These are phyloP conservation scores for Aechmea fasciata DNA, from an alignment of 176 grass and related monocot genomes.

Conservation along the genomic window DNA sequence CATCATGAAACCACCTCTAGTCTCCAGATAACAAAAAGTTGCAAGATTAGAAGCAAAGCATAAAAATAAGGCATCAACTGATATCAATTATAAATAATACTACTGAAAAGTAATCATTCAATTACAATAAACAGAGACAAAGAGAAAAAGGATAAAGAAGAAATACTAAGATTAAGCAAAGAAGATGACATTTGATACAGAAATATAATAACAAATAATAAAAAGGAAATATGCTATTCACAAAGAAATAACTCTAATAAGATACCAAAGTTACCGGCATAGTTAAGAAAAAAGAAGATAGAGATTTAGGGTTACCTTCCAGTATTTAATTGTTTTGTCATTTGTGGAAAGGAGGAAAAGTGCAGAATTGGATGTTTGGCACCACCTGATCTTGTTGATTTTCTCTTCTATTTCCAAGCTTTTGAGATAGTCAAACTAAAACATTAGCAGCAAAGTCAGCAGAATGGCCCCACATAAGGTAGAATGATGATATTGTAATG, in stretches of 20 bases:
- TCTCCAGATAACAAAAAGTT: too few relatives aligned
- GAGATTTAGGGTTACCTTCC: slow-evolving; percentile 55
- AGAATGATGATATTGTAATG: background rate
- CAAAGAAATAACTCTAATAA: background rate
- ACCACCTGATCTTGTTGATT: slow-evolving; percentile 89
- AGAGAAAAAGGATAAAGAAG: too few relatives aligned
- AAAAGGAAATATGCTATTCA: background rate
- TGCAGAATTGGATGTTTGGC: slow-evolving; percentile 52
- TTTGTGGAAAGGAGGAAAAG: slow-evolving; percentile 79
- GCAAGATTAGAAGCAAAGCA: too few relatives aligned
- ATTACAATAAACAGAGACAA: too few relatives aligned
- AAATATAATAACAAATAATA: too few relatives aligned
- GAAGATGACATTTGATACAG: too few relatives aligned
- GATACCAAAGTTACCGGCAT: background rate
- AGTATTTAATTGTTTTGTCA: slow-evolving; percentile 91
- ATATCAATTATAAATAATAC: too few relatives aligned
- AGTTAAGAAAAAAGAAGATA: slow-evolving; percentile 2
- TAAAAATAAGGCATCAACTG: too few relatives aligned
- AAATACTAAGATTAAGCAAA: too few relatives aligned
- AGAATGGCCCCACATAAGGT: background rate
- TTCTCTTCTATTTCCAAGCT: slow-evolving; percentile 98
- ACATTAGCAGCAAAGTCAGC: slow-evolving; percentile 16
- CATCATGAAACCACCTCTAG: too few relatives aligned
- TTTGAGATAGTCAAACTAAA: slow-evolving; percentile 95
- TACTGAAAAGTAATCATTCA: too few relatives aligned